Percentiles rank a stretch among this genome's conserved stretches.
phyloP scores from a whole-genome alignment of 495 filamentous ascomycete genomes.

The Talaromyces adpressus region DNA sequence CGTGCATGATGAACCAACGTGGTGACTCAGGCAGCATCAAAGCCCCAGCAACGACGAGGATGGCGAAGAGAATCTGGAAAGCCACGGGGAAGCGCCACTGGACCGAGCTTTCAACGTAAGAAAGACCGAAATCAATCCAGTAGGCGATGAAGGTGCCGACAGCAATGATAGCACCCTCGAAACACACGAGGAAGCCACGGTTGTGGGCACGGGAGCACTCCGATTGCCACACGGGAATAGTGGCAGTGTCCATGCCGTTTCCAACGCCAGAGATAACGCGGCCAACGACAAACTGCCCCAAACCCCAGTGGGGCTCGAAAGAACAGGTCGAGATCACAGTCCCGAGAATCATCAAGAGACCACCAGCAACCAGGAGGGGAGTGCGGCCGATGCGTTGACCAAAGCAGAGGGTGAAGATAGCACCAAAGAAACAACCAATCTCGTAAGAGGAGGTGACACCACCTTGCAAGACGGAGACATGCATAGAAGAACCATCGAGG shows the following conservation, averaged over 20 bases:
- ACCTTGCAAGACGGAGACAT: slow-evolving; percentile 20
- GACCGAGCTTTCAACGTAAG: slow-evolving; percentile 27
- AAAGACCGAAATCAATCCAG: slow-evolving; percentile 40
- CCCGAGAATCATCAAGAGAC: slow-evolving; percentile 42
- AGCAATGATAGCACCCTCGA: slow-evolving; percentile 27
- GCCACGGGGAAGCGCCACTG: slow-evolving; percentile 43
- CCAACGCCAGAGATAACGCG: slow-evolving; percentile 32
- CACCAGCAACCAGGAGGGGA: slow-evolving; percentile 40
- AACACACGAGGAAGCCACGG: slow-evolving; percentile 25
- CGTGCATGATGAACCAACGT: slow-evolving; percentile 46
- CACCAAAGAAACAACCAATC: slow-evolving; percentile 49
- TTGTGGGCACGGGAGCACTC: slow-evolving; percentile 31
- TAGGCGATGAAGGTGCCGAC: slow-evolving; percentile 27
- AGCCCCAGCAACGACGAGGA: slow-evolving; percentile 20
- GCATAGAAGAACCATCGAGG: slow-evolving; percentile 4
- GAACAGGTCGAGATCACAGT: slow-evolving; percentile 41
- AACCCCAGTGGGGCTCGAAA: slow-evolving; percentile 21
- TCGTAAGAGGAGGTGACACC: slow-evolving; percentile 46
- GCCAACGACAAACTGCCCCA: slow-evolving; percentile 39
- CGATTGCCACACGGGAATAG: slow-evolving; percentile 41
- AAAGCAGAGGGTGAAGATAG: slow-evolving; percentile 37
- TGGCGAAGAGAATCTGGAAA: slow-evolving; percentile 35
- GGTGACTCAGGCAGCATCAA: slow-evolving; percentile 30
- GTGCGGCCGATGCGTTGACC: slow-evolving; percentile 45
- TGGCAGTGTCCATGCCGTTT: slow-evolving; percentile 33